Conservation (phyloP, 768 basidiomycete species). For the Scleroderma citrinum region DNA sequence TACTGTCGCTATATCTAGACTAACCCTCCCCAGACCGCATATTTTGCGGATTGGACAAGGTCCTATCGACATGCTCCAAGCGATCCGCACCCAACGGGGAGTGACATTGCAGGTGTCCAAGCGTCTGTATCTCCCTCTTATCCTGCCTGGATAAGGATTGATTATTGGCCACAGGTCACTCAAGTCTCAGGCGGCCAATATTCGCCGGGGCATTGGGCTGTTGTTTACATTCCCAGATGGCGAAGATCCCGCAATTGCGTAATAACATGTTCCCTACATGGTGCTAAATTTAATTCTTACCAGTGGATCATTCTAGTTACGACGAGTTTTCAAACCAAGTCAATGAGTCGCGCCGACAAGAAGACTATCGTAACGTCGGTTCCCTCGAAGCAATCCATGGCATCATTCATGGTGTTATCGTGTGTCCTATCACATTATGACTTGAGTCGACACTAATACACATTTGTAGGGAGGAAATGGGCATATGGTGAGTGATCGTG, state of each 20-base stretch:
- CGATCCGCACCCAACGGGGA: conserved; percentile 8
- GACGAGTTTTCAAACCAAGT: conserved; percentile 25
- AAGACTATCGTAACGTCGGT: conserved; percentile 6
- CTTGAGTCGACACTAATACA: neutral
- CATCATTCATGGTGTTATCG: conserved; percentile 12
- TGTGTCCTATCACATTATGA: conserved; percentile 5
- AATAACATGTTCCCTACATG: neutral
- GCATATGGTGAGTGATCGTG: conserved; percentile 17
- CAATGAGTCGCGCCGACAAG: conserved; percentile 13
- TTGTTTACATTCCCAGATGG: conserved; percentile 15
- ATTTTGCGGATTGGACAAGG: conserved; percentile 14
- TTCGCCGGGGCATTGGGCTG: conserved; percentile 14
- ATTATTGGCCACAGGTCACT: conserved; percentile 3
- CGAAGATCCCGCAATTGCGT: conserved; percentile 10
- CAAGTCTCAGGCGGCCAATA: conserved; percentile 8
- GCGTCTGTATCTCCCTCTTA: conserved; percentile 3
- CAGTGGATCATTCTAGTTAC: conserved; percentile 11
- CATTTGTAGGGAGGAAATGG: conserved; percentile 4
- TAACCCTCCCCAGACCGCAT: conserved; percentile 9
- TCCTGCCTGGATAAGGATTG: neutral
- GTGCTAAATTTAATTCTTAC: neutral
- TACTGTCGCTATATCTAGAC: conserved; percentile 1
- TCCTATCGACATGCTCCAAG: conserved; percentile 15
- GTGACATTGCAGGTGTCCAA: conserved; percentile 10
- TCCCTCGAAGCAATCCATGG: conserved; percentile 21